These are phyloP conservation scores for Fusarium ambrosium DNA, from an alignment of 2,329 filamentous ascomycete species.

Conservation along the genomic window DNA sequence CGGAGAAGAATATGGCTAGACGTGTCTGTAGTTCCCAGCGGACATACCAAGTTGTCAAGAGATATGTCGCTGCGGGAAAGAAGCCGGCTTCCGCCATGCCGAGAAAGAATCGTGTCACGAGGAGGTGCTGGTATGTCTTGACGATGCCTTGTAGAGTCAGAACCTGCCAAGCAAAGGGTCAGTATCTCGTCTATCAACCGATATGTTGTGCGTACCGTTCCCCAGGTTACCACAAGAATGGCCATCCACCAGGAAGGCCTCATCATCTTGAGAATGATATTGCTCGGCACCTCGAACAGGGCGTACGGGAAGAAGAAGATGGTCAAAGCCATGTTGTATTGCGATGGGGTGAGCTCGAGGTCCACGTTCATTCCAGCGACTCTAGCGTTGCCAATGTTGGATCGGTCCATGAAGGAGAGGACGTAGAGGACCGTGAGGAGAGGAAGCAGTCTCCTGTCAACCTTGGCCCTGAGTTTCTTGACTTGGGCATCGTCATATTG, in stretches of 20 bases:
- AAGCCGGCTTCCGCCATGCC: slow-evolving; percentile 13
- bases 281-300: slow-evolving; percentile 28
- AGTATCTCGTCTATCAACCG: neutral
- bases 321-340: slow-evolving; percentile 69
- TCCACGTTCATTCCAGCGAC: slow-evolving; percentile 45
- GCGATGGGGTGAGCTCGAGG: slow-evolving; percentile 48
- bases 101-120: slow-evolving; percentile 8
- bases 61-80: slow-evolving; percentile 8
- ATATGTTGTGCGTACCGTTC: neutral
- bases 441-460: neutral
- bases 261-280: slow-evolving; percentile 23
- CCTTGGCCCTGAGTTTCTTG: neutral
- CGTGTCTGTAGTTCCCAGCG: slow-evolving; percentile 28
- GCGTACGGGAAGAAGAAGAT: slow-evolving; percentile 44
- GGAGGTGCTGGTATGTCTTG: neutral
- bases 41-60: slow-evolving; percentile 30
- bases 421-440: slow-evolving; percentile 40
- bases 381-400: slow-evolving; percentile 47
- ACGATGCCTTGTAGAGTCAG: slow-evolving; percentile 10
- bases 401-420: slow-evolving; percentile 45
- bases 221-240: slow-evolving; percentile 4
- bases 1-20: slow-evolving; percentile 34
- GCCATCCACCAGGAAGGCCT: slow-evolving; percentile 13
- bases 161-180: neutral
- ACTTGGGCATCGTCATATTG: neutral